These are phyloP conservation scores for Aspergillus nanangensis DNA, from an alignment of 495 filamentous ascomycete genomes.

Conservation along the genomic window DNA sequence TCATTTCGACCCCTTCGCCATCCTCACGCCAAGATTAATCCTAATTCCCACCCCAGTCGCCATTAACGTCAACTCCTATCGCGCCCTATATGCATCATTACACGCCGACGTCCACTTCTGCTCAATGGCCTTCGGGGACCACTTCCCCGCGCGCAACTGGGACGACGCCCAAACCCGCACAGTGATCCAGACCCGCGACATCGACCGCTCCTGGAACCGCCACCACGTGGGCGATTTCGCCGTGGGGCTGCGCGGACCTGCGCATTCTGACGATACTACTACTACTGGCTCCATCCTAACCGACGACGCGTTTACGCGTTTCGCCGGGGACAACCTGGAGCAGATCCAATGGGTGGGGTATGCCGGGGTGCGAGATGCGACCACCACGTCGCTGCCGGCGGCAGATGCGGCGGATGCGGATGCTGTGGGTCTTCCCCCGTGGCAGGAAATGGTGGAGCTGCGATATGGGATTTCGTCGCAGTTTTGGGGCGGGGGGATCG, in stretches of 20 bases:
- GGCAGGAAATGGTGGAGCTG: slow-evolving; percentile 23
- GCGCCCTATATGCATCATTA: slow-evolving; percentile 15
- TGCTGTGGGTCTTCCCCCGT: slow-evolving; percentile 16
- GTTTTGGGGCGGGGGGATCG: slow-evolving; percentile 19
- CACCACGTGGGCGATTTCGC: slow-evolving; percentile 20
- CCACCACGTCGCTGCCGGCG: slow-evolving; percentile 18
- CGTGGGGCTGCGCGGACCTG: slow-evolving; percentile 10
- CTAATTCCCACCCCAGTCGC: slow-evolving; percentile 20
- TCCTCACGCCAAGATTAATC: slow-evolving; percentile 17
- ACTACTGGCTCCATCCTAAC: neutral
- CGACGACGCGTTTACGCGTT: neutral
- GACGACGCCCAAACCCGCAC: slow-evolving; percentile 18
- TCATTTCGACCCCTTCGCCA: slow-evolving; percentile 10
- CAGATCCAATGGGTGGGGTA: slow-evolving; percentile 22
- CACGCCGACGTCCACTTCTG: slow-evolving; percentile 19
- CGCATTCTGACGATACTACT: neutral
- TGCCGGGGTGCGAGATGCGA: slow-evolving; percentile 23
- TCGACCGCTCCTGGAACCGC: slow-evolving; percentile 15
- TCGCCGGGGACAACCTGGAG: neutral
- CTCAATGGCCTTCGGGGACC: slow-evolving; percentile 18
- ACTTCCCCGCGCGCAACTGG: slow-evolving; percentile 16
- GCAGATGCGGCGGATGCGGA: slow-evolving; percentile 11
- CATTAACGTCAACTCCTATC: slow-evolving; percentile 11
- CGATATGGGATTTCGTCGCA: slow-evolving; percentile 18
- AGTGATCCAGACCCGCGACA: slow-evolving; percentile 18